Base-by-base conservation (phyloP, 177 flowering plant species). In the Tripterygium wilfordii region DNA sequence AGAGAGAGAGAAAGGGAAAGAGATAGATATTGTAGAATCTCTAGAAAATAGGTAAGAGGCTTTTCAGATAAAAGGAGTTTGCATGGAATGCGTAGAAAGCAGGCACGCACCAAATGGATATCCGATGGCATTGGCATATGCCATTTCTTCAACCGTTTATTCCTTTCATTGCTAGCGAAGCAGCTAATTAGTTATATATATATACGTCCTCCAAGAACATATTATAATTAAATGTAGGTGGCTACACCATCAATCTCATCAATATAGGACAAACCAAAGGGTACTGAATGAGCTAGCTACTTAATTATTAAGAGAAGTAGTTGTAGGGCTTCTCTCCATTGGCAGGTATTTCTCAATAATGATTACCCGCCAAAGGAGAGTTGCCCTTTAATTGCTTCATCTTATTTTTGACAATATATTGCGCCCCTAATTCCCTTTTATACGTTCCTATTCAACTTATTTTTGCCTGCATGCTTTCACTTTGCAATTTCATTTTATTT, bases 311-410 rank as follows among this genome's bases (percentile, higher is more conserved):
- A 37, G 41, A 4, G 41, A 37, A 16, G 20, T 16, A 37, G 41
- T 37, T 37, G 12, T 35, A 37, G 41, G 41, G 41, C 41, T 37
- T 13, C 41, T 37, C 41, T 16, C 41, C 41, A 3, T 37, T 37
- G 41, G 41, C 41, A 37, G 19, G 41, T 10, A 30, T 7, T 19
- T 37, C 20, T 4, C 4, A 15, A 8, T 19, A 2, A 4, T 37
- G 2, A 21, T 16, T 13, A 19, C 41, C 41, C 20, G 41, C 41
- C 41, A 37, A 37, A 37, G 41, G 41, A 37, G 41, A 37, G 41
- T 37, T 37, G 41, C 41, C 41, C 41, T 37, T 16, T 19, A 19
- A 37, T 21, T 37, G 15, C 41, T 37, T 37, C 41, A 16, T 4
- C 41, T 37, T 37, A 37, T n/a, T n/a, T n/a, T n/a, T n/a, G n/a